phyloP scores from a whole-genome alignment of 2,329 filamentous ascomycete genomes.

The Colletotrichum sp. region DNA sequence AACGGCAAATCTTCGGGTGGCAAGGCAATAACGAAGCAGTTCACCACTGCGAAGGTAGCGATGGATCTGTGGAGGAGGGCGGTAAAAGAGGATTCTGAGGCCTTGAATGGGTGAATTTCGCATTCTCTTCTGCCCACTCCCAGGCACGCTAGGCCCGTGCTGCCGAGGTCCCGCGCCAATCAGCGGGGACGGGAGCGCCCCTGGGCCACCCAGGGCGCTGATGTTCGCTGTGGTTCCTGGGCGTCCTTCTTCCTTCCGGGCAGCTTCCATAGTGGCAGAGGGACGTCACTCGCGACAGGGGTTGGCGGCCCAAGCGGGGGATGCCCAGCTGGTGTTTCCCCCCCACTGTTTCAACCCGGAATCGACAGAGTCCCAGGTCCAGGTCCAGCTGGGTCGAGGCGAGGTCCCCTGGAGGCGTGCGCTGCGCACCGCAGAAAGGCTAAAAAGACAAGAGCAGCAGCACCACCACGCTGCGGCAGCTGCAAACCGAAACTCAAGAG shows the following conservation, averaged over 20 bases:
- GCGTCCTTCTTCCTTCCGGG: neutral
- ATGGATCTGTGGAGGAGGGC: neutral
- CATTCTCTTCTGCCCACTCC: neutral
- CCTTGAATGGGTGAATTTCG: neutral
- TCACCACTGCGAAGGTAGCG: neutral
- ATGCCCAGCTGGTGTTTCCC: neutral
- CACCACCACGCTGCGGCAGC: neutral
- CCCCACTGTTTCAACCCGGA: slow-evolving; percentile 13
- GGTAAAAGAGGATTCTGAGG: neutral
- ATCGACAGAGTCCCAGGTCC: neutral
- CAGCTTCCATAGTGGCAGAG: neutral
- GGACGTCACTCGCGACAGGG: slow-evolving; percentile 15
- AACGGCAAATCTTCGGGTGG: neutral
- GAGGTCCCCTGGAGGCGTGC: neutral
- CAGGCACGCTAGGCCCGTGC: slow-evolving; percentile 12
- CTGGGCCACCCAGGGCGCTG: neutral
- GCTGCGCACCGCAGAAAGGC: neutral
- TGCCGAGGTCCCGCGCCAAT: slow-evolving; percentile 19
- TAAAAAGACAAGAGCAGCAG: neutral
- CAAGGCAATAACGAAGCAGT: neutral
- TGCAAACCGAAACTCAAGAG: slow-evolving; percentile 11
- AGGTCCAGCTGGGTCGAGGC: neutral
- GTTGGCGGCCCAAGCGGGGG: slow-evolving; percentile 2
- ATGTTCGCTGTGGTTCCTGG: neutral
- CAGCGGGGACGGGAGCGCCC: neutral